Evolutionary conservation across 164 flowering plant species (phyloP).

Genomic region (Macadamia integrifolia): DNA sequence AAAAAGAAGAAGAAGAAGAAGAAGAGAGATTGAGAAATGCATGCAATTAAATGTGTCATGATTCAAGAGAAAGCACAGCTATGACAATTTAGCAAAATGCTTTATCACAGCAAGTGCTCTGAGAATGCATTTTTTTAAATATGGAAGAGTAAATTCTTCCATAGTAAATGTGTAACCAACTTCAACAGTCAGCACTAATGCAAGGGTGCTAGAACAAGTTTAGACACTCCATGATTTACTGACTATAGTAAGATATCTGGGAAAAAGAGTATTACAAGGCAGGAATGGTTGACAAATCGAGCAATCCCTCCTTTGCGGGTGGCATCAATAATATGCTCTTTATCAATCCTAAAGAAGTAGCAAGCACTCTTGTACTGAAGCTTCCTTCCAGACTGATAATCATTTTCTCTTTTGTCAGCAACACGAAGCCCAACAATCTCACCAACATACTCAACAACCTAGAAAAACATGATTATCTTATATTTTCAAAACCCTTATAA

Average conservation of each 20-base stretch:
- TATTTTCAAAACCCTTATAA: neutral
- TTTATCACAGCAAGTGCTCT: no score
- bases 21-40: conserved; percentile 5
- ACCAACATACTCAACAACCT: conserved; percentile 83
- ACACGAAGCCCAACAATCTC: conserved; percentile 71
- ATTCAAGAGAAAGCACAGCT: neutral
- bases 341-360: conserved; percentile 70
- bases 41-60: neutral
- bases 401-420: conserved; percentile 66
- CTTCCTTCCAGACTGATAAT: conserved; percentile 54
- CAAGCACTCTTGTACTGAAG: conserved; percentile 66
- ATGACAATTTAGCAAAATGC: neutral
- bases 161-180: no score
- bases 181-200: no score
- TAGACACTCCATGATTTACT: neutral
- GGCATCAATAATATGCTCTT: conserved; percentile 73
- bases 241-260: neutral
- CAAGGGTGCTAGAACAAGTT: neutral
- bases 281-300: conserved; percentile 77
- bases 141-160: no score
- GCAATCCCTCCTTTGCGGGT: conserved; percentile 80
- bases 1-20: neutral
- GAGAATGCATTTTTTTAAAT: no score
- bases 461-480: conserved; percentile 6
- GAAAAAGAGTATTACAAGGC: conserved; percentile 40